Conservation (phyloP, 83 land plant genomes). For the Picea mariana region DNA sequence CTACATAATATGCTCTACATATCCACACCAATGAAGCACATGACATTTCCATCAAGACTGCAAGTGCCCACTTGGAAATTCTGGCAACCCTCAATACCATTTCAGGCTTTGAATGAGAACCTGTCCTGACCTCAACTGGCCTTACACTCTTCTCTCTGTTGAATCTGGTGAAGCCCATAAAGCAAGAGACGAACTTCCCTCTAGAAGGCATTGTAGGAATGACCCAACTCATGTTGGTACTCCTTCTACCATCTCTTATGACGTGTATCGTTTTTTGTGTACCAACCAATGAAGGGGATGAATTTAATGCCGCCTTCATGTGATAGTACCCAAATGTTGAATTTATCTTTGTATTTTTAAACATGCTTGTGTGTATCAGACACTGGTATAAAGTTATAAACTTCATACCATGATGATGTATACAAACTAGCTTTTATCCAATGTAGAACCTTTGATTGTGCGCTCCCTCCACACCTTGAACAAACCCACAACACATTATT, state of each 20-base stretch:
- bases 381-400: conserved; percentile 4
- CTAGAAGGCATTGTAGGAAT: not conserved
- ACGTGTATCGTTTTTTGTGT: not conserved
- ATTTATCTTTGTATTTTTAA: not conserved
- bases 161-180: not conserved
- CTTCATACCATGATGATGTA: not conserved
- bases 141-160: not conserved
- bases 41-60: conserved; percentile 1
- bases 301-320: not conserved
- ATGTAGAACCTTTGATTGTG: not conserved
- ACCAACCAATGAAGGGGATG: not conserved
- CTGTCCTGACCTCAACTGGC: not conserved
- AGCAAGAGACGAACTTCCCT: not conserved
- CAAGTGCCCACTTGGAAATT: not conserved
- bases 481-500: not conserved
- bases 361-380: not conserved
- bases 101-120: not conserved
- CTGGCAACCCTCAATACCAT: not conserved
- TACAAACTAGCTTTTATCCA: not conserved
- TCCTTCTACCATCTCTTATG: not conserved
- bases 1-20: conserved; percentile 13
- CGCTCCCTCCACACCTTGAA: not conserved
- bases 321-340: no score
- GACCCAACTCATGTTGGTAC: not conserved
- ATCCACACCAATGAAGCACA: conserved; percentile 9